A percentile compares a stretch with the other conserved stretches of the same genome.
These are phyloP conservation scores for Eucalyptus viminalis DNA, from an alignment of 345 rosid species.

Conservation along the genomic window DNA sequence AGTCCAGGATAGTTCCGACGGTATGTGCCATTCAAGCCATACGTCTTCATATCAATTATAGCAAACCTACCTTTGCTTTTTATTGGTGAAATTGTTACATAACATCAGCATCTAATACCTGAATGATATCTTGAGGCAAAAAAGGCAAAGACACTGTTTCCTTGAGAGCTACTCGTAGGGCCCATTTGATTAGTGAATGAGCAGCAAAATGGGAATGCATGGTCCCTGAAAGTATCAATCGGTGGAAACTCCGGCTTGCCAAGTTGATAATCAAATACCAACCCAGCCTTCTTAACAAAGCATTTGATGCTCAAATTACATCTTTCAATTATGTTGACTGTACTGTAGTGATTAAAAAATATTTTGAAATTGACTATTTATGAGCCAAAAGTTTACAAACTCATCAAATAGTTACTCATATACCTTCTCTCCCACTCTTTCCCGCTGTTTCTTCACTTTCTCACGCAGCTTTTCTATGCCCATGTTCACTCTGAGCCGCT, in stretches of 20 bases:
- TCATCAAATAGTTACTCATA: not conserved
- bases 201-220: not conserved
- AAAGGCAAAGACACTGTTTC: not conserved
- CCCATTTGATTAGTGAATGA: not conserved
- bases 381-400: not conserved
- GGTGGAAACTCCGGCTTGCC: not conserved
- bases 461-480: slow-evolving; percentile 78
- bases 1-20: not conserved
- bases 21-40: not conserved
- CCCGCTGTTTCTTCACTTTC: slow-evolving; percentile 73
- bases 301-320: not conserved
- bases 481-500: slow-evolving; percentile 89
- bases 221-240: not conserved
- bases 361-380: not conserved
- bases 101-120: not conserved
- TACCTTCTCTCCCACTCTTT: slow-evolving; percentile 70
- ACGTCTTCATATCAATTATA: not conserved
- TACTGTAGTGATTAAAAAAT: not conserved
- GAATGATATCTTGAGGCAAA: not conserved
- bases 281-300: not conserved
- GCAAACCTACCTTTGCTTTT: not conserved
- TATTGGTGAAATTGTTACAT: not conserved
- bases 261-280: not conserved
- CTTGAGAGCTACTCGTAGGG: not conserved
- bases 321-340: not conserved